phyloP scores from a whole-genome alignment of 768 basidiomycete species.

The Lentinula detonsa region DNA sequence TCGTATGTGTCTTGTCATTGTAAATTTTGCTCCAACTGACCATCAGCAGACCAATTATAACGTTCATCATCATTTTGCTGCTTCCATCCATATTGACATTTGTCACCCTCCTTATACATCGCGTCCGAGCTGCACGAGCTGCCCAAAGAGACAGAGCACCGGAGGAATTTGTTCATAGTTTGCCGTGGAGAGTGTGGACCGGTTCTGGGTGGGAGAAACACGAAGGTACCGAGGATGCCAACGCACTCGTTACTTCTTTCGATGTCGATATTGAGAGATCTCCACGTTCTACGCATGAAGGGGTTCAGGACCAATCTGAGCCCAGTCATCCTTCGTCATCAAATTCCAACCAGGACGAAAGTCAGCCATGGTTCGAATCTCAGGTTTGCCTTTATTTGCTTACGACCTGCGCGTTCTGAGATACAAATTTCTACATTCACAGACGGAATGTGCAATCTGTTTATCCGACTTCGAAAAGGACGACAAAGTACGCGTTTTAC shows the following conservation, averaged over 20 bases:
- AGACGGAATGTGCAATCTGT: conserved; percentile 91
- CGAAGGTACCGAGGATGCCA: conserved; percentile 29
- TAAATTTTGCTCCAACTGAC: background rate
- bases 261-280: conserved; percentile 31
- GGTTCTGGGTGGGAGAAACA: conserved; percentile 79
- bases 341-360: conserved; percentile 14
- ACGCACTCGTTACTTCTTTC: conserved; percentile 20
- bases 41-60: conserved; percentile 64
- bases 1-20: conserved; percentile 46
- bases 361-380: conserved; percentile 71
- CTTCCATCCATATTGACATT: conserved; percentile 89
- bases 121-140: conserved; percentile 75
- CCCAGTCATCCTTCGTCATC: conserved; percentile 32
- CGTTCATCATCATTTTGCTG: conserved; percentile 82
- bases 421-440: conserved; percentile 16
- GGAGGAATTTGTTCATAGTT: conserved; percentile 66
- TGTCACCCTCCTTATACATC: conserved; percentile 83
- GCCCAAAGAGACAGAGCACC: conserved; percentile 82
- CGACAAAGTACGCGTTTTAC: conserved; percentile 85
- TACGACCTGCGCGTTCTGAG: background rate
- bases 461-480: conserved; percentile 81
- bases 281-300: conserved; percentile 15
- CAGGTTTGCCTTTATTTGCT: background rate
- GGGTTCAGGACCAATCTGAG: conserved; percentile 10
- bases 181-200: conserved; percentile 84